These are phyloP conservation scores for Blastobotrys serpentis DNA, from an alignment of 1,139 yeast genomes.

Conservation along the genomic window DNA sequence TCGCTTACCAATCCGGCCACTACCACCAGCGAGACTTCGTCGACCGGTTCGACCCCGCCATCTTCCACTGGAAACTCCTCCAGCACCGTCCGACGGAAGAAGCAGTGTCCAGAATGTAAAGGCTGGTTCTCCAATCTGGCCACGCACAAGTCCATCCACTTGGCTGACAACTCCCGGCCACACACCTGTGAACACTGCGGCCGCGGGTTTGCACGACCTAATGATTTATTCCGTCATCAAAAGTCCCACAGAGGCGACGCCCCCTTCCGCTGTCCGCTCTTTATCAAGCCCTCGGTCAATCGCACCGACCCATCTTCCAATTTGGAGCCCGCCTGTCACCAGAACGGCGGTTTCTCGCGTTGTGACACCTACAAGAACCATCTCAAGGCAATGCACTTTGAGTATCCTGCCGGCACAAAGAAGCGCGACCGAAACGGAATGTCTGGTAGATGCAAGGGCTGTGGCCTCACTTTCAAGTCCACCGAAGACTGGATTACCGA, in stretches of 20 bases:
- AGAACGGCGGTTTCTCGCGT: constrained; percentile 78
- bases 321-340: constrained; percentile 53
- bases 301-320: constrained; percentile 11
- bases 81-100: constrained; percentile 58
- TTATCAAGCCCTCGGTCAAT: constrained; percentile 21
- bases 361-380: constrained; percentile 93
- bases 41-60: constrained; percentile 13
- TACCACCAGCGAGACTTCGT: constrained; percentile 9
- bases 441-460: constrained; percentile 73
- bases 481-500: constrained; percentile 77
- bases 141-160: constrained; percentile 81
- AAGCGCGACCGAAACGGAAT: constrained; percentile 71
- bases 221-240: constrained; percentile 79
- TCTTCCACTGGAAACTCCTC: background rate
- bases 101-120: constrained; percentile 82
- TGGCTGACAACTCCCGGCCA: constrained; percentile 71
- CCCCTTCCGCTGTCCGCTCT: constrained; percentile 39
- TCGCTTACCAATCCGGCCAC: constrained; percentile 21
- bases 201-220: constrained; percentile 85
- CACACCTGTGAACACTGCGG: constrained; percentile 74
- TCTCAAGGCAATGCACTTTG: constrained; percentile 83
- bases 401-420: constrained; percentile 82
- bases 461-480: constrained; percentile 60
- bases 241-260: constrained; percentile 60
- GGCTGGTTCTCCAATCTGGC: constrained; percentile 76